Base-by-base conservation (phyloP, 176 grass and related monocot genomes). In the Cenchrus purpureus region DNA sequence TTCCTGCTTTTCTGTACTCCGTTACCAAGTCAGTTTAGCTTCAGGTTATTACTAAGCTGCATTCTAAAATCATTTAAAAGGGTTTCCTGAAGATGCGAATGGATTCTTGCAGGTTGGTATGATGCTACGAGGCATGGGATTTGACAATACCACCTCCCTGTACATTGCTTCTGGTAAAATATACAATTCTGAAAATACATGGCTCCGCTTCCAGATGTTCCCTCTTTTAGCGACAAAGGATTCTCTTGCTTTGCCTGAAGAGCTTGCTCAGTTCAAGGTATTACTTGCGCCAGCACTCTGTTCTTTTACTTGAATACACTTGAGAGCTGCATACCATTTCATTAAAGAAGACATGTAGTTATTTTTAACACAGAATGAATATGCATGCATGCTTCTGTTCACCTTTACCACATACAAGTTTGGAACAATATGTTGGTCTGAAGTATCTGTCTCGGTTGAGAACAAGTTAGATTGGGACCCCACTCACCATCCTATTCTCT, bases 71-170 rank as follows among this genome's bases (percentile, higher is more conserved):
- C 7, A 51, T n/a, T 28, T 73, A 31, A 82, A 73, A 15, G 60
- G 14, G 1, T 61, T 70, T 53, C 63, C 61, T 53, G 16, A 19
- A 73, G 40, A 71, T 76, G 43, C 17, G 15, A 78, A 83, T 79
- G 74, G 79, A 12, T 42, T 85, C 50, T 54, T 81, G 78, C 86
- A 98, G 96, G 96, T 98, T 51, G 96, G 96, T 25, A 95, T 98
- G 96, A 98, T 98, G 96, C 83, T 98, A 49, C 86, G 91, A 71
- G 96, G 93, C 72, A 98, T 98, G 96, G 96, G 93, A 82, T 95
- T 98, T 55, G 89, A 82, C 70, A 94, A 98, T 68, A 94, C 74
- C 54, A 98, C 91, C 19, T 80, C 89, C 44, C 83, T 98, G 52
- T 98, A 98, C 56, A 81, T 98, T 78, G 96, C 96, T 80, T 98